phyloP scores from a whole-genome alignment of 352 stramenopile genomes.

The Phytopythium litorale region DNA sequence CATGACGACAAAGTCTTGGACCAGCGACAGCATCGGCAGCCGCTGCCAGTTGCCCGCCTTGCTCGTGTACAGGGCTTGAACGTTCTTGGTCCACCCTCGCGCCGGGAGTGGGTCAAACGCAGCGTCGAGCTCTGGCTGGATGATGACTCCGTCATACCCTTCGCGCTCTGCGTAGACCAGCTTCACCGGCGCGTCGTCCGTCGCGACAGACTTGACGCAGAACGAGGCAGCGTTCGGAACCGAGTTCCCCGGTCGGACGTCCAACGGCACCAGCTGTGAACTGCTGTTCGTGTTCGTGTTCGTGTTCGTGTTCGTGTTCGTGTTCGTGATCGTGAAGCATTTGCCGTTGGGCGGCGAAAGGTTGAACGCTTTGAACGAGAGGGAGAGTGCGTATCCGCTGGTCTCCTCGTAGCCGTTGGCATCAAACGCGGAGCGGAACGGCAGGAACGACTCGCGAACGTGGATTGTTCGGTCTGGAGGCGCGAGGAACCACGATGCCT shows the following conservation, averaged over 20 bases:
- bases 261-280: constrained; percentile 9
- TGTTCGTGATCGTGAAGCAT: constrained; percentile 34
- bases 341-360: constrained; percentile 22
- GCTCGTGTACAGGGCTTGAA: constrained; percentile 14
- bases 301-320: too few species aligned
- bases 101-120: constrained; percentile 25
- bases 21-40: constrained; percentile 21
- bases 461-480: constrained; percentile 23
- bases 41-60: constrained; percentile 22
- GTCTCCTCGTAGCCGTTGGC: constrained; percentile 6
- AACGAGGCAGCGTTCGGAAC: constrained; percentile 16
- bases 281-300: constrained; percentile 2
- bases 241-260: constrained; percentile 4
- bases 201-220: constrained; percentile 25
- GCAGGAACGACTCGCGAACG: constrained; percentile 27
- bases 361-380: constrained; percentile 38
- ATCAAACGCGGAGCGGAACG: constrained; percentile 29
- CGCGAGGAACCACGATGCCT: constrained; percentile 26
- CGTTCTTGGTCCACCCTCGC: constrained; percentile 26
- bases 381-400: constrained; percentile 14
- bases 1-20: constrained; percentile 31
- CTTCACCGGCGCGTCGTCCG: constrained; percentile 26
- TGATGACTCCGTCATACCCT: constrained; percentile 10
- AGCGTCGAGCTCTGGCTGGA: constrained; percentile 24
- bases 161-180: constrained; percentile 33